phyloP scores from a whole-genome alignment of 2,329 filamentous ascomycete species.

The Thielaviopsis musarum region DNA sequence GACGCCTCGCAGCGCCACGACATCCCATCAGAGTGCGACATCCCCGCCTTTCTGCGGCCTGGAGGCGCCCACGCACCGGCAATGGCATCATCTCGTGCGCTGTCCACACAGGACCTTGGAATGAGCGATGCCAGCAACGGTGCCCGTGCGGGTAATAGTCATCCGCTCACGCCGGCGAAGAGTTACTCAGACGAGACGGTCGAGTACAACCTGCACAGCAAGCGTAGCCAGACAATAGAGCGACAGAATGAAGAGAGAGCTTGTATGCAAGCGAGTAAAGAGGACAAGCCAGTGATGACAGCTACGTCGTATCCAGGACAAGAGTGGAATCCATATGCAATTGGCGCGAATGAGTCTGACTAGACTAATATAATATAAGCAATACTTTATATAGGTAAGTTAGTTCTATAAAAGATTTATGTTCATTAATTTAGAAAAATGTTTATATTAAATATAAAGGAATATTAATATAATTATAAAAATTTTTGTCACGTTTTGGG shows the following conservation, averaged over 20 bases:
- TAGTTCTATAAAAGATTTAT: too few species aligned
- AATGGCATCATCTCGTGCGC: not conserved
- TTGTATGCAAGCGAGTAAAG: not conserved
- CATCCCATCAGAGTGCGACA: not conserved
- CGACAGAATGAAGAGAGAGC: too few species aligned
- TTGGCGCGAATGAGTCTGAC: not conserved
- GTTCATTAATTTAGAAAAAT: too few species aligned
- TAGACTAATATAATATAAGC: not conserved
- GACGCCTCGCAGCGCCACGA: not conserved
- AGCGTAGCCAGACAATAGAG: not conserved
- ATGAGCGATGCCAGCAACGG: not conserved
- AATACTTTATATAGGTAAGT: too few species aligned
- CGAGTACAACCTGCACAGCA: not conserved
- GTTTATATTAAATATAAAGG: too few species aligned
- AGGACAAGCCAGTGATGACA: not conserved
- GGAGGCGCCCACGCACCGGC: not conserved
- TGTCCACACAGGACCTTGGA: not conserved
- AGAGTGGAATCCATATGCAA: conserved; percentile 4
- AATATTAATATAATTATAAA: too few species aligned
- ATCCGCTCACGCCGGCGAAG: not conserved
- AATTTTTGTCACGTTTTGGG: too few species aligned
- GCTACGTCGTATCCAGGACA: conserved; percentile 9
- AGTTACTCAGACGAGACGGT: not conserved
- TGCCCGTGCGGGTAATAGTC: too few species aligned
- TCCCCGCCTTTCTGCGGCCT: not conserved